Evolutionary conservation across 2,329 filamentous ascomycete genomes (phyloP).

Genomic region (Ophiosphaerella herpotricha): DNA sequence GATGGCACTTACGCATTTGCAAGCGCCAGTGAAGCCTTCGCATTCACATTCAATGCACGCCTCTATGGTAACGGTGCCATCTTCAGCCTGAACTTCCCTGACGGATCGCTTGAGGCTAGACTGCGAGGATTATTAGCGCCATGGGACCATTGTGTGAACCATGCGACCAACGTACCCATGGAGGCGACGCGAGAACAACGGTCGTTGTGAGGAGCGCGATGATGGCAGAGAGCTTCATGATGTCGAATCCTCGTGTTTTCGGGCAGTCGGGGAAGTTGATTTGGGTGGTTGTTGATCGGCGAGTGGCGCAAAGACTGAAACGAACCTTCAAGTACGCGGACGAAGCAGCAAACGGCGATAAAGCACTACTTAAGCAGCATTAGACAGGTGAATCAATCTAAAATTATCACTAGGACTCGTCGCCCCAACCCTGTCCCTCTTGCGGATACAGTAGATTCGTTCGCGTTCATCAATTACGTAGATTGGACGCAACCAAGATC

Average conservation of each 20-base stretch:
- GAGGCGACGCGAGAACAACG: conserved; percentile 28
- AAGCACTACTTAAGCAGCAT: conserved; percentile 16
- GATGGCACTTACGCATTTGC: conserved; percentile 29
- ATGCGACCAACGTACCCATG: conserved; percentile 20
- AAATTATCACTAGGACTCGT: conserved; percentile 6
- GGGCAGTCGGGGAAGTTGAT: neutral
- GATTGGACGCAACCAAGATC: conserved; percentile 17
- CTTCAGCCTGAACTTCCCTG: conserved; percentile 18
- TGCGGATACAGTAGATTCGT: conserved; percentile 1
- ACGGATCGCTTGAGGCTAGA: conserved; percentile 26
- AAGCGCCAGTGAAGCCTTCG: conserved; percentile 20
- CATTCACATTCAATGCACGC: conserved; percentile 35
- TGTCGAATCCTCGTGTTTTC: neutral
- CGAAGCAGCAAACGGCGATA: neutral
- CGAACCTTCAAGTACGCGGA: neutral
- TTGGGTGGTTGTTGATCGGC: neutral
- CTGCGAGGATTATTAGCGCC: conserved; percentile 11
- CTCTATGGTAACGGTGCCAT: conserved; percentile 6
- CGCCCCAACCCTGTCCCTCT: neutral
- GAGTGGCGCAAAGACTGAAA: neutral
- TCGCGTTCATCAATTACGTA: conserved; percentile 13
- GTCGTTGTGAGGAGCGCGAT: conserved; percentile 22
- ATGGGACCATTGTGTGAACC: neutral
- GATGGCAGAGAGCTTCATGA: conserved; percentile 34
- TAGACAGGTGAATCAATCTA: conserved; percentile 20